Base-by-base conservation (phyloP, 2,329 filamentous ascomycete genomes). In the Alternaria sp. region DNA sequence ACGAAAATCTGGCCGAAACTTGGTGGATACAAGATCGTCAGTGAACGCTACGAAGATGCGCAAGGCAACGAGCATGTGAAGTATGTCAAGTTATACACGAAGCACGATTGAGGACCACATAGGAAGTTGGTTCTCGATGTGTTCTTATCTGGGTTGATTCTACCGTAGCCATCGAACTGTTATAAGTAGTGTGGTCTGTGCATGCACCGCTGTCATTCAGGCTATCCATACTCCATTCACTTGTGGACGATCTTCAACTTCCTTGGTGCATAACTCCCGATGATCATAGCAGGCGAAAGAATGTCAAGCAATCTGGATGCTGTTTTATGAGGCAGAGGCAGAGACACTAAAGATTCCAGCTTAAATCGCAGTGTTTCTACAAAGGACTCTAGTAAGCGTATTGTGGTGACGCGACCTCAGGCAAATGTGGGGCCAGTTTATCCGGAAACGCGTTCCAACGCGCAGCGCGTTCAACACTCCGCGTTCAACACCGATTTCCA, bases 31-130 rank as follows among this genome's bases (percentile, higher is more conserved):
- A 74, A 75, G 61, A 74, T 78, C 48, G 69, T 73, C 1, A 71
- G 68, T 38, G 60, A 75, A 60, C 65, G 74, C 43, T 69, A 72
- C 55, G 68, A 73, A 43, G 73, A 75, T 56, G 66, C 55, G 2
- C 54, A 69, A 41, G 75, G 76, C 2, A 65, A 64, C 12, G 74
- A 78, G 66, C 71, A 75, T 54, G 65, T 78, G 22, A 62, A 67
- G 20, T 78, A 78, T 67, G 67, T 76, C 5, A 78, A 76, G 60
- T 67, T 75, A 9, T 74, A 73, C 52, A 70, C 68, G 6, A 74
- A 77, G 61, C 58, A 66, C 20, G 57, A 69, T n/a, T 49, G 14
- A 49, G 46, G 1, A 43, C 18, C 40, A 43, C 9, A 11, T 5
- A 43, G 18, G 18, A 36, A 36, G 12, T 4, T 49, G 28, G 12